Conservation (phyloP, 108 stramenopile genomes). For the Seminavis robusta region DNA sequence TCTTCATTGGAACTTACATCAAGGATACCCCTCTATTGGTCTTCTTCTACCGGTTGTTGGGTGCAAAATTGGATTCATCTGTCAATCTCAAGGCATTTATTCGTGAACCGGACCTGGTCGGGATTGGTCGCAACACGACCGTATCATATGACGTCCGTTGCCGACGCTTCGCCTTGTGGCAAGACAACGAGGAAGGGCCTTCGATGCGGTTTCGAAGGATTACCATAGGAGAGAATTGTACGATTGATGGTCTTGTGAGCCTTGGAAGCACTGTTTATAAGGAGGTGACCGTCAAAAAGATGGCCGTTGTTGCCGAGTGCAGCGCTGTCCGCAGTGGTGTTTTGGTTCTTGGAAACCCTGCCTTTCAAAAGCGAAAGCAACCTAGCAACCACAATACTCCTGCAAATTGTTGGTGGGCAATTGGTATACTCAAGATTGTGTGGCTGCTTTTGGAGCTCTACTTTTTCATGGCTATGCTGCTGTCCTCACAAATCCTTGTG, state of each 20-base stretch:
- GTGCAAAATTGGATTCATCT: background rate
- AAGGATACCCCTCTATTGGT: slow-evolving; percentile 2
- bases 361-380: too few species aligned
- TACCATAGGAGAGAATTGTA: background rate
- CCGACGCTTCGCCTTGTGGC: background rate
- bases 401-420: too few species aligned
- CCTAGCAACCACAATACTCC: too few species aligned
- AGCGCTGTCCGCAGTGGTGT: background rate
- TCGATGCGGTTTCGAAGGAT: background rate
- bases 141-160: background rate
- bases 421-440: slow-evolving; percentile 3
- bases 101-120: slow-evolving; percentile 8
- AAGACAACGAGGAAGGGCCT: background rate
- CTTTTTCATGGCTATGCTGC: background rate
- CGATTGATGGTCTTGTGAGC: background rate
- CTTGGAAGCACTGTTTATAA: background rate
- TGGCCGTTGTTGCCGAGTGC: slow-evolving; percentile 4
- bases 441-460: slow-evolving; percentile 16
- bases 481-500: background rate
- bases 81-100: background rate
- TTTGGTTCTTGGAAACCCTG: slow-evolving; percentile 5
- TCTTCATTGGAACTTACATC: slow-evolving; percentile 3
- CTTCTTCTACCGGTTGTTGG: slow-evolving; percentile 7
- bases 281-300: background rate
- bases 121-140: background rate